These are phyloP conservation scores for Colletotrichum musae DNA, from an alignment of 2,329 filamentous ascomycete species.

Conservation along the genomic window DNA sequence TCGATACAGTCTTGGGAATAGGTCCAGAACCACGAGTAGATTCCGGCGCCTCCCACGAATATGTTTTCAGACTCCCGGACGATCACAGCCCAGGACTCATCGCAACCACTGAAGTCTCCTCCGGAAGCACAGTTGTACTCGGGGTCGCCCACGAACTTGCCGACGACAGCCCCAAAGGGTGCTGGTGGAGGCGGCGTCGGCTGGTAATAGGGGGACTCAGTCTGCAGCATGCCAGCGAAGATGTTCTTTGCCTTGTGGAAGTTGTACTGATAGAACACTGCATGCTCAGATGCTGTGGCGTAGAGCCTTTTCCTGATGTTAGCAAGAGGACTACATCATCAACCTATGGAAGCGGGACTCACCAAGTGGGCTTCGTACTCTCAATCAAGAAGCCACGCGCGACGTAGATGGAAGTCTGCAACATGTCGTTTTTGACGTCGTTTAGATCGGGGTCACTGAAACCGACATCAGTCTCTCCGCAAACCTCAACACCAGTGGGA, in stretches of 20 bases:
- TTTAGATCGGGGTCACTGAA: conserved; percentile 38
- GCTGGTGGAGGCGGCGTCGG: conserved; percentile 51
- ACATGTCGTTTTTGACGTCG: conserved; percentile 72
- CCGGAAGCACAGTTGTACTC: conserved; percentile 35
- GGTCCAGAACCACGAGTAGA: conserved; percentile 47
- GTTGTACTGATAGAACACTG: conserved; percentile 66
- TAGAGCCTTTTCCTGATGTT: conserved; percentile 48
- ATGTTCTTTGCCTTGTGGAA: conserved; percentile 62
- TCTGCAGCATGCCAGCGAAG: conserved; percentile 75
- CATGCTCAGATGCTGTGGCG: conserved; percentile 66
- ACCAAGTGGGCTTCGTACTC: conserved; percentile 46
- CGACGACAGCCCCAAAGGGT: conserved; percentile 40
- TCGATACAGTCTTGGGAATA: conserved; percentile 43
- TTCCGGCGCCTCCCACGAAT: conserved; percentile 44
- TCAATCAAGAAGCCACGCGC: conserved; percentile 55
- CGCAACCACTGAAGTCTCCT: conserved; percentile 41
- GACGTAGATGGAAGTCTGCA: conserved; percentile 52
- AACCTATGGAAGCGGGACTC: too few relatives aligned
- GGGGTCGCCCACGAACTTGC: conserved; percentile 36
- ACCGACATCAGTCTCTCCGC: neutral
- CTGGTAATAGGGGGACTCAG: conserved; percentile 75
- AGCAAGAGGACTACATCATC: too few relatives aligned
- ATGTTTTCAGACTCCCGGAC: conserved; percentile 42
- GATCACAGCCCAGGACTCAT: conserved; percentile 45
- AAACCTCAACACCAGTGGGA: neutral